Conservation (phyloP, 2,329 filamentous ascomycete species). For the Diaporthe eres region DNA sequence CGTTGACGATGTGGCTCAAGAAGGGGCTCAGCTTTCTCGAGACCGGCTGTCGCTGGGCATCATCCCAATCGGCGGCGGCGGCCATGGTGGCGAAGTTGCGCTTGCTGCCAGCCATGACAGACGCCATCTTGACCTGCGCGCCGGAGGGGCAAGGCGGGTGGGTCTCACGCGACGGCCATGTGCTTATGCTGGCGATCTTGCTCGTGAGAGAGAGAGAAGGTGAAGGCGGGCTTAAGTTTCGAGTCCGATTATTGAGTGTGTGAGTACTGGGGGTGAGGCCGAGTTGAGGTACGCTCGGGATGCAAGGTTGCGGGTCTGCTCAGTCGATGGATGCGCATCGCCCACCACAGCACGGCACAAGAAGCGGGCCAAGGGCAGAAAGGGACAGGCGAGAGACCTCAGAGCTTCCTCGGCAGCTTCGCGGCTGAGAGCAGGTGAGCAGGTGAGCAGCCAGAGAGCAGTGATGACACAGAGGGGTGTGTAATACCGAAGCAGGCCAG, state of each 20-base stretch:
- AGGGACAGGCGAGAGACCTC: background rate
- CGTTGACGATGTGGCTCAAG: constrained; percentile 1
- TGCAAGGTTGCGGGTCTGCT: constrained; percentile 20
- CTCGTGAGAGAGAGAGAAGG: background rate
- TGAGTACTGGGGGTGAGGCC: background rate
- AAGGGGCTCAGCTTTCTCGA: constrained; percentile 32
- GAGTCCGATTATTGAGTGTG: background rate
- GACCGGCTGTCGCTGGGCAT: background rate
- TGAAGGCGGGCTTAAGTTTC: background rate
- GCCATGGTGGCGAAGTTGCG: constrained; percentile 46
- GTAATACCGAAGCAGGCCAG: background rate
- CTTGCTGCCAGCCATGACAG: constrained; percentile 45
- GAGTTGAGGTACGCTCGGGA: background rate
- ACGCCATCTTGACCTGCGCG: constrained; percentile 42
- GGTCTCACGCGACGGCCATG: background rate
- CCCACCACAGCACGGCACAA: background rate
- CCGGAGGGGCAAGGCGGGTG: background rate
- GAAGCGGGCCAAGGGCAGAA: background rate
- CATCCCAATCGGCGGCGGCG: constrained; percentile 40
- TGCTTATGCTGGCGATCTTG: background rate
- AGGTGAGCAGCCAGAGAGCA: background rate
- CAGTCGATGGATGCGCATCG: constrained; percentile 7
- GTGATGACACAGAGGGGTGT: background rate
- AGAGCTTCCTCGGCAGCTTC: background rate
- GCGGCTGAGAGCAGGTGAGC: background rate